These are phyloP conservation scores for Pelargonium citronellum DNA, from an alignment of 441 rosid genomes.

Conservation along the genomic window DNA sequence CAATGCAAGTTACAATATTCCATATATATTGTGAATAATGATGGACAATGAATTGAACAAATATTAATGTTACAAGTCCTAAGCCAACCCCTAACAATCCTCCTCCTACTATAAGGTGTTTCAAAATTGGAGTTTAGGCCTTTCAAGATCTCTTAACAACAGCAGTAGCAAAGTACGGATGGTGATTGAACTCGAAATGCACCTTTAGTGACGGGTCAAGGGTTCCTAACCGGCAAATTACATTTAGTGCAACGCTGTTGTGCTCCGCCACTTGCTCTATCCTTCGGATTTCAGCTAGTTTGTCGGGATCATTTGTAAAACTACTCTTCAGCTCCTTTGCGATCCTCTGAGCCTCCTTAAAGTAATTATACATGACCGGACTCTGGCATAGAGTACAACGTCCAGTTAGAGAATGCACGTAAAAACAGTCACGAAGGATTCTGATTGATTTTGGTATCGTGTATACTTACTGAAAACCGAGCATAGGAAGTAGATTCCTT, in stretches of 20 bases:
- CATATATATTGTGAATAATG: slow-evolving; percentile 3
- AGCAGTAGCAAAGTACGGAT: slow-evolving; percentile 86
- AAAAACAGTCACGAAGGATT: not conserved
- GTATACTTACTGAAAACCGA: slow-evolving; percentile 62
- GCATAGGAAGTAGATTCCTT: slow-evolving; percentile 63
- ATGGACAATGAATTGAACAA: slow-evolving; percentile 17
- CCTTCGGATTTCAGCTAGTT: slow-evolving; percentile 56
- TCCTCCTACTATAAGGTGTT: slow-evolving; percentile 13
- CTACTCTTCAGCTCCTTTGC: slow-evolving; percentile 72
- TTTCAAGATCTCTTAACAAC: slow-evolving; percentile 79
- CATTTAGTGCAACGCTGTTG: slow-evolving; percentile 62
- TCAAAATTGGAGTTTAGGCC: slow-evolving; percentile 33
- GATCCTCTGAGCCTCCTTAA: slow-evolving; percentile 82
- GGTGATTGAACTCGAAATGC: slow-evolving; percentile 75
- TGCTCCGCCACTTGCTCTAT: slow-evolving; percentile 92
- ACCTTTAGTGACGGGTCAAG: slow-evolving; percentile 73
- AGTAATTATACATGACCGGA: slow-evolving; percentile 59
- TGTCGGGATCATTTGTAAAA: slow-evolving; percentile 58
- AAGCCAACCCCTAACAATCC: slow-evolving; percentile 23
- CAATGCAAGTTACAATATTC: slow-evolving; percentile 20
- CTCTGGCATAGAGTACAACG: slow-evolving; percentile 33
- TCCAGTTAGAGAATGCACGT: not conserved
- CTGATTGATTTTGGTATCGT: not conserved
- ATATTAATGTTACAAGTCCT: slow-evolving; percentile 36
- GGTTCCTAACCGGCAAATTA: slow-evolving; percentile 52